Base-by-base conservation (phyloP, 805 yeast species). In the Starmerella bombicola region DNA sequence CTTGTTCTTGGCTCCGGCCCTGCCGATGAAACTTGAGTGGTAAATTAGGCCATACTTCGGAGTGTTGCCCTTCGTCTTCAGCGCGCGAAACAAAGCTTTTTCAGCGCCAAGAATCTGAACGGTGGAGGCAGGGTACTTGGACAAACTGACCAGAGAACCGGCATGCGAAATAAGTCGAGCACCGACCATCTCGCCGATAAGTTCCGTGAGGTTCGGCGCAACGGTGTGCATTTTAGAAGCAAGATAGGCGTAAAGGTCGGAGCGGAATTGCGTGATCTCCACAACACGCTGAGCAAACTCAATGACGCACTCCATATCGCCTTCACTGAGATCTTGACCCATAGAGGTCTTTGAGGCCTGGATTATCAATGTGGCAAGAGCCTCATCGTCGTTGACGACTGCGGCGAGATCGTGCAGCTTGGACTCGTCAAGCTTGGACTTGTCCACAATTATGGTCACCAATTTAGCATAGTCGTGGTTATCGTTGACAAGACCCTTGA, bases 121-220 rank as follows among this genome's bases (percentile, higher is more conserved):
- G 45, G 98, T 91, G 19, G 98, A 91, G 43, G 98, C 98, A 57
- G 98, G 97, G 69, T 86, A 95, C 63, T 91, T 91, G 45, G 97
- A 85, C 62, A 91, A 70, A 68, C 81, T 88, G 50, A 95, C 86
- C 63, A 91, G 73, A 54, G 96, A 85, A 66, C 98, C 98, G 48
- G 98, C 96, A 58, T 91, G 97, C 45, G 98, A 88, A 52, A 91
- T 91, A 57, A 91, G 74, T 66, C 98, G 76, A 36, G 98, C 98
- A 68, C 98, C 98, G 53, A 91, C 94, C 62, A 88, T 91, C 70
- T 91, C 98, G 63, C 98, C 98, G 60, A 91, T 88, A 63, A 91
- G 76, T 63, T 88, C 95, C 37, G 95, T 77, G 61, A 91, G 73
- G 66, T 91, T 91, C 54, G 98, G 98, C 48, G 98, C 98, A 61